These are phyloP conservation scores for Venturia nashicola DNA, from an alignment of 2,329 filamentous ascomycete species.

Conservation along the genomic window DNA sequence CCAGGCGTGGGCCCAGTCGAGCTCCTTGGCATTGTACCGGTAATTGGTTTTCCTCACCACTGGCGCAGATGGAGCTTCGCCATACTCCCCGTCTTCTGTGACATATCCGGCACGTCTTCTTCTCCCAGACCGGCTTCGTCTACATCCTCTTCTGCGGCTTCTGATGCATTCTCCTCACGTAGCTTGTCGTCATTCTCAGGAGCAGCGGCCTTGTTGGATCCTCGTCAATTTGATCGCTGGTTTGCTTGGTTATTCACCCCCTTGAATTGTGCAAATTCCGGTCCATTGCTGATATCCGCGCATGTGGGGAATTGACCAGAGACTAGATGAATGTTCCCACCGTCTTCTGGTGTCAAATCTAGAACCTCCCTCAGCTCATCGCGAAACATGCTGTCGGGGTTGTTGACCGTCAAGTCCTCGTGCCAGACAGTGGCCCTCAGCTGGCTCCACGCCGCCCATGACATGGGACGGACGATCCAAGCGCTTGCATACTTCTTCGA, in stretches of 20 bases:
- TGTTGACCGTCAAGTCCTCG: background rate
- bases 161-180: too few species aligned
- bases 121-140: background rate
- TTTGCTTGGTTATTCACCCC: too few species aligned
- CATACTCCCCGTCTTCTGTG: background rate
- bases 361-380: background rate
- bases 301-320: background rate
- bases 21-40: too few species aligned
- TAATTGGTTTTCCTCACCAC: background rate
- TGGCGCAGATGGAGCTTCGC: background rate
- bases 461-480: background rate
- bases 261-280: background rate
- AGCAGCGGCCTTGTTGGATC: too few species aligned
- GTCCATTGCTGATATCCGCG: background rate
- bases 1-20: too few species aligned
- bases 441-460: background rate
- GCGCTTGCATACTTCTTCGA: background rate
- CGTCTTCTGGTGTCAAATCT: background rate
- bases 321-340: background rate
- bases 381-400: background rate
- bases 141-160: background rate
- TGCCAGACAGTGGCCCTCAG: background rate
- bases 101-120: background rate
- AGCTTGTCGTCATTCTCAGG: too few species aligned
- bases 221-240: too few species aligned